These are phyloP conservation scores for Caloboletus inedulis DNA, from an alignment of 1,284 basidiomycete genomes.

Conservation along the genomic window DNA sequence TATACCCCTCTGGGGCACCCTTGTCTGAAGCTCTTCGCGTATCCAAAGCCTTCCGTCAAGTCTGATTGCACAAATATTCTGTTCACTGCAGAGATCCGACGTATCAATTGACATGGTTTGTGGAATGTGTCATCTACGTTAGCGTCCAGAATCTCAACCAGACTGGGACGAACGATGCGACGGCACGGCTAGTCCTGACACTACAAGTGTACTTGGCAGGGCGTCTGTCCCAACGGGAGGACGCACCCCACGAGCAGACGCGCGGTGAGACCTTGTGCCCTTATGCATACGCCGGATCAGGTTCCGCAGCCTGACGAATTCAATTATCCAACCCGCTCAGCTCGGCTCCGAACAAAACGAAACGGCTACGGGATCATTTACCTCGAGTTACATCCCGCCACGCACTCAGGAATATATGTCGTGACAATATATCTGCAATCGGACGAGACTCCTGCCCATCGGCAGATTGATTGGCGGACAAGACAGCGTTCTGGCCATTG, in stretches of 20 bases:
- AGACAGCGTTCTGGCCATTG: no score
- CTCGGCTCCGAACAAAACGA: no score
- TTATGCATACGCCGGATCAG: neutral
- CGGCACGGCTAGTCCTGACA: neutral
- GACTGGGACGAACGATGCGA: neutral
- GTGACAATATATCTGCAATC: no score
- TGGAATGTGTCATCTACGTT: neutral
- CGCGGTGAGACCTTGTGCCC: conserved; percentile 7
- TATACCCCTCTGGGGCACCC: no score
- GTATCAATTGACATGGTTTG: neutral
- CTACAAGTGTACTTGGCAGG: neutral
- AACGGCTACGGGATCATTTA: no score
- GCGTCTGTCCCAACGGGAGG: neutral
- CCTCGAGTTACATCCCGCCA: no score
- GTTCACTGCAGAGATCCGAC: neutral
- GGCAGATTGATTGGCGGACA: no score
- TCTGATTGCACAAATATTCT: neutral
- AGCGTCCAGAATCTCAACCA: neutral
- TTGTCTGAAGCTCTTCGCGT: neutral
- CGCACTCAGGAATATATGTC: no score
- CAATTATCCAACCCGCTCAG: no score
- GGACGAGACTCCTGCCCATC: no score
- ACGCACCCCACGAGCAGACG: neutral
- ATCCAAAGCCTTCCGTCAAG: no score
- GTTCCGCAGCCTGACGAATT: no score